Conservation (phyloP, 1,139 yeast genomes). For the Lodderomyces orthopsilosis region DNA sequence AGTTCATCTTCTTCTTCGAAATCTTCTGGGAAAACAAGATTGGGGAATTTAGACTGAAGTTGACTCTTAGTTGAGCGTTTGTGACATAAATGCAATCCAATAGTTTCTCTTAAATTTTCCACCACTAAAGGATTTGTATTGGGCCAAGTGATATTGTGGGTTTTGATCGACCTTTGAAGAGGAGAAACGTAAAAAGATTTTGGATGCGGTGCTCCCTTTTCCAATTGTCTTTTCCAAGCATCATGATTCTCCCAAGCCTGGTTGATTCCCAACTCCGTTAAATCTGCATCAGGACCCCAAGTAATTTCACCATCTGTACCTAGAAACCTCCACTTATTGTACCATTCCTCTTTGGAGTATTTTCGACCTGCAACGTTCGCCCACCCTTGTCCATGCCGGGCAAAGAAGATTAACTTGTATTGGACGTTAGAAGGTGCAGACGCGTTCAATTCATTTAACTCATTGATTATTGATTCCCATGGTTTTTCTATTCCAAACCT, state of each 20-base stretch:
- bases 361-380: slow-evolving; percentile 62
- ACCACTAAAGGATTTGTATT: slow-evolving; percentile 37
- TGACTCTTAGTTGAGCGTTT: slow-evolving; percentile 43
- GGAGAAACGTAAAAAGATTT: slow-evolving; percentile 59
- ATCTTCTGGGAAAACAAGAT: slow-evolving; percentile 42
- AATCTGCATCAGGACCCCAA: slow-evolving; percentile 70
- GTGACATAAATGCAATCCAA: slow-evolving; percentile 70
- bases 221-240: slow-evolving; percentile 45
- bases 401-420: slow-evolving; percentile 59
- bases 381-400: slow-evolving; percentile 78
- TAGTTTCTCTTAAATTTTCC: slow-evolving; percentile 64
- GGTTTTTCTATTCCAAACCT: slow-evolving; percentile 47
- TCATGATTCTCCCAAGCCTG: slow-evolving; percentile 44
- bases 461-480: slow-evolving; percentile 43
- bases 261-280: slow-evolving; percentile 54
- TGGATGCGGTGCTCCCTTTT: slow-evolving; percentile 54
- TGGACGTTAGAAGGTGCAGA: slow-evolving; percentile 27
- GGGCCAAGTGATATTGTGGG: slow-evolving; percentile 59
- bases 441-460: slow-evolving; percentile 37
- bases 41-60: slow-evolving; percentile 22
- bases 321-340: slow-evolving; percentile 53
- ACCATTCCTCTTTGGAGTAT: slow-evolving; percentile 61
- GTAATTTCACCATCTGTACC: slow-evolving; percentile 54
- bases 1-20: slow-evolving; percentile 50
- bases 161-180: slow-evolving; percentile 58